These are phyloP conservation scores for Parafenestella ontariensis DNA, from an alignment of 2,329 filamentous ascomycete species.

Conservation along the genomic window DNA sequence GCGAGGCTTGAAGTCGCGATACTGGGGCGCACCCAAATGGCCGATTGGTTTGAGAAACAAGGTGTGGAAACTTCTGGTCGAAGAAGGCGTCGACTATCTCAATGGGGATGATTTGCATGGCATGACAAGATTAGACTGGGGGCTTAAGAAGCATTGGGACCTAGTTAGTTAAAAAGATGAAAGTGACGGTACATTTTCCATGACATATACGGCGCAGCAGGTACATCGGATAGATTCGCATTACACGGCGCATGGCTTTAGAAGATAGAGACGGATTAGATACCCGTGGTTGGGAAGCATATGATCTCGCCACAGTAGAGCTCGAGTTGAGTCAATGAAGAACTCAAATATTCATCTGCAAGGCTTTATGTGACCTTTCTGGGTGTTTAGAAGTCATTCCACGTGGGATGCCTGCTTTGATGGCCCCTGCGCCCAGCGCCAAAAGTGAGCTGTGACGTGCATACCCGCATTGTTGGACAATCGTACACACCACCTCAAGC, in stretches of 20 bases:
- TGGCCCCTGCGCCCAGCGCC: slow-evolving; percentile 10
- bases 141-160: slow-evolving; percentile 32
- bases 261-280: background rate
- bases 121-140: slow-evolving; percentile 59
- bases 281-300: background rate
- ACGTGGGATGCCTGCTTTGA: slow-evolving; percentile 7
- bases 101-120: slow-evolving; percentile 65
- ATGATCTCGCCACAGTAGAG: background rate
- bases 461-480: slow-evolving; percentile 14
- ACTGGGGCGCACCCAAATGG: slow-evolving; percentile 65
- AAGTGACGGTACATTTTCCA: background rate
- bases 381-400: slow-evolving; percentile 1
- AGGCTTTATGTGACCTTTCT: too few species aligned
- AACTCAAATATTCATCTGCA: too few species aligned
- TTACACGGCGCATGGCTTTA: background rate
- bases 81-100: slow-evolving; percentile 63
- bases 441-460: slow-evolving; percentile 25
- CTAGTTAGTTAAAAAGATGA: slow-evolving; percentile 21
- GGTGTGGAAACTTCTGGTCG: slow-evolving; percentile 61
- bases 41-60: slow-evolving; percentile 61
- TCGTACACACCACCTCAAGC: slow-evolving; percentile 2
- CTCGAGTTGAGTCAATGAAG: background rate
- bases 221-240: background rate
- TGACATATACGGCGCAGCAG: background rate
- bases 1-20: slow-evolving; percentile 62